Base-by-base conservation (phyloP, 192 early-diverging fungal genomes). In the Umbelopsis sp. region DNA sequence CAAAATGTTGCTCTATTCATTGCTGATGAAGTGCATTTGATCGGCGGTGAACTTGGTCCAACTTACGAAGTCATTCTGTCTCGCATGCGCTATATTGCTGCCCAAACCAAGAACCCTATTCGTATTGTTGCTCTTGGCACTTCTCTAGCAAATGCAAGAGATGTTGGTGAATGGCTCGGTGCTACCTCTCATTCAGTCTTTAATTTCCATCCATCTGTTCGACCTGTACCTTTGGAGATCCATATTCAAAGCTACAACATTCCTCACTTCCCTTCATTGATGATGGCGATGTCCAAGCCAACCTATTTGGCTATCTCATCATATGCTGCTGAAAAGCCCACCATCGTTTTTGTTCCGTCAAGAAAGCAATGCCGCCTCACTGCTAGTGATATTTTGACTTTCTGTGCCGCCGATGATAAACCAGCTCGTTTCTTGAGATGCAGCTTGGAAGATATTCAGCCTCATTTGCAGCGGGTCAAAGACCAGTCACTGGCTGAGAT, bases 251-350 rank as follows among this genome's bases (percentile, higher is more conserved):
- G 96, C 7, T 97, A 97, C 74, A 89, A 95, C 0, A 97, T 95
- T 12, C 96, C 95, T 67, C 94, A 97, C 79, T 98, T 97, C 82
- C 97, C 96, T 67, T 95, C 98, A 27, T 88, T 97, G 51, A 98
- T 99, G 98, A 92, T 93, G 49, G 89, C 95, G 27, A 99, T 99
- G 98, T 97, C 98, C 82, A 94, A 97, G 64, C 98, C 98, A 0
- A 93, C 95, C 0, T 99, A 96, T 72, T 80, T 90, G 3, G 95
- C 95, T 13, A 98, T 99, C 70, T 85, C 93, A 74, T 96, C 92
- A 0, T 95, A 99, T 75, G 98, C 98, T 18, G 94, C 95, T 10
- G 81, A 76, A 25, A 91, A 98, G 74, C 97, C 98, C 1, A 95
- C 97, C 13, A 94, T 99, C 53, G 93, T 99, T 0, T 98, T 99